Conservation (phyloP, 2,329 filamentous ascomycete genomes). For the Sclerotinia trifoliorum region DNA sequence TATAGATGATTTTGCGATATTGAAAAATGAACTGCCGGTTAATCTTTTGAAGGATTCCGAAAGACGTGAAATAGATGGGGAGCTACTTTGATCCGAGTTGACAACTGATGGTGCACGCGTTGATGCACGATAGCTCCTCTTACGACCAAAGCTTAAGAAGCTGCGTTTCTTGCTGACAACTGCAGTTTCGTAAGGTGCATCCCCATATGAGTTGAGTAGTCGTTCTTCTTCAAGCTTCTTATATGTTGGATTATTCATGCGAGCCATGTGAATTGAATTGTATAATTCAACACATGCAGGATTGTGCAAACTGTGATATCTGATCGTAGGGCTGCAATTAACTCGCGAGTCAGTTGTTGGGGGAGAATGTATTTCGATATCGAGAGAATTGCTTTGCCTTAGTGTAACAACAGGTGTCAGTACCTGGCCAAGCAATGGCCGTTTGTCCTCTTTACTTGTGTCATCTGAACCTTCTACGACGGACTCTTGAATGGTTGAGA, state of each 20-base stretch:
- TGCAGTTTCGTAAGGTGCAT: conserved; percentile 46
- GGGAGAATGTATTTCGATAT: conserved; percentile 90
- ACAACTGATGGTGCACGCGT: conserved; percentile 53
- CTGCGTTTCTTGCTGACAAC: conserved; percentile 48
- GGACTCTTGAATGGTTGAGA: conserved; percentile 21
- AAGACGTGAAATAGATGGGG: conserved; percentile 71
- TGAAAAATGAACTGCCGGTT: conserved; percentile 72
- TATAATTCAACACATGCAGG: conserved; percentile 82
- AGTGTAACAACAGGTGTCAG: conserved; percentile 89
- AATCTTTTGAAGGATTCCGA: conserved; percentile 67
- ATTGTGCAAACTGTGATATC: conserved; percentile 74
- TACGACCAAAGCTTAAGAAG: conserved; percentile 46
- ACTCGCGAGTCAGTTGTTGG: conserved; percentile 72
- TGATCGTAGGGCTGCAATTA: conserved; percentile 63
- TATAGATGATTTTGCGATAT: conserved; percentile 77
- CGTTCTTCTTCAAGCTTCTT: conserved; percentile 65
- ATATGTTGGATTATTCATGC: conserved; percentile 91
- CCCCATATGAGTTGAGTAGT: conserved; percentile 68
- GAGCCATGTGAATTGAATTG: conserved; percentile 79
- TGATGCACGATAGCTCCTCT: conserved; percentile 54
- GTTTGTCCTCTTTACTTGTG: conserved; percentile 38
- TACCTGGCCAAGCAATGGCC: conserved; percentile 67
- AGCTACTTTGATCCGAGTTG: conserved; percentile 71
- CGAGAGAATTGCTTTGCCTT: conserved; percentile 84
- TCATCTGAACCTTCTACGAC: conserved; percentile 18